Base-by-base conservation (phyloP, 2,329 filamentous ascomycete genomes). In the Fusarium chaquense region DNA sequence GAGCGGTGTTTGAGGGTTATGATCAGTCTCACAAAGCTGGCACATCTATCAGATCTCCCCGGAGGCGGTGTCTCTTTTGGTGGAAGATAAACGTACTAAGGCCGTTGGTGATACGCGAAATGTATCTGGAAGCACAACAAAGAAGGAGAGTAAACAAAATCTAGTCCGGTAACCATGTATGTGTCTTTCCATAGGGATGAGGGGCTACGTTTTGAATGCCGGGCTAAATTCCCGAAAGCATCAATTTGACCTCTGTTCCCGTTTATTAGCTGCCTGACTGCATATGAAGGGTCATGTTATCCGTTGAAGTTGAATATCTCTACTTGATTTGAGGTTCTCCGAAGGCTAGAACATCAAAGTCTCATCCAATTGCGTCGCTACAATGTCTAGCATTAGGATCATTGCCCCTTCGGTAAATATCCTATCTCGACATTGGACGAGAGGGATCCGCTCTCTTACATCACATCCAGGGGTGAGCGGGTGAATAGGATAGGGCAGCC, bases 391-490 rank as follows among this genome's bases (percentile, higher is more conserved):
- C 45, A 61, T 62, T 54, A 57, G 44, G 62, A 67, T 62, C 62
- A 62, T 67, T 62, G 22, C 64, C 63, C 63, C 55, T 66, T 66
- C 61, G 61, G 61, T 64, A 64, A 43, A 66, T 55, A 65, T 53
- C 46, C 61, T 51, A 65, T 65, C 46, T 65, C 22, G 33, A 65
- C 62, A 65, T 65, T 64, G 60, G 54, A 53, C 58, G 47, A 62
- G 49, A 26, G 38, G 57, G 67, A 50, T 56, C 62, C 57, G 41
- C 62, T 64, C 58, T 67, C 67, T 64, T 70, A 64, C 62, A 70
- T 70, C 53, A 65, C 60, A 52, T 40, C 44, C 52, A 65, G 60
- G 51, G 61, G 63, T 64, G 59, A 45, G 45, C 35, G 60, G 38
- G 55, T 64, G 60, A 41, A 64, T 47, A 36, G 40, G 43, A 43